Evolutionary conservation across 768 basidiomycete species (phyloP).

Genomic region (Xerocomus potaroensis): DNA sequence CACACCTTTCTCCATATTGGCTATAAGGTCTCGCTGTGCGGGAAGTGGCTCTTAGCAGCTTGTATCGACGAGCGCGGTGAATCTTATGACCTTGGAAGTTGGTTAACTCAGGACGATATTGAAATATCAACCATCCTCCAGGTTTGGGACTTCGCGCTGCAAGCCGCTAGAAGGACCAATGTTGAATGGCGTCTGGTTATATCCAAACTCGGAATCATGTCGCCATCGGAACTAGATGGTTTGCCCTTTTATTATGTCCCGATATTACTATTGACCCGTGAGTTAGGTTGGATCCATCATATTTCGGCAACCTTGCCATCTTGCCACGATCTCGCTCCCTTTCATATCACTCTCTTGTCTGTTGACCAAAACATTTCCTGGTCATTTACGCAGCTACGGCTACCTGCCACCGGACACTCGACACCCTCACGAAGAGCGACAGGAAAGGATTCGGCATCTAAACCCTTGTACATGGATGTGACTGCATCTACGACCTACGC

Average conservation of each 20-base stretch:
- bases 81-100: constrained; percentile 62
- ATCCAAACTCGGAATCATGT: constrained; percentile 62
- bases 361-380: constrained; percentile 59
- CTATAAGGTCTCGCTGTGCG: constrained; percentile 60
- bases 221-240: constrained; percentile 62
- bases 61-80: constrained; percentile 80
- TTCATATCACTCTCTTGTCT: constrained; percentile 59
- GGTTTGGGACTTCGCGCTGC: constrained; percentile 67
- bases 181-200: constrained; percentile 81
- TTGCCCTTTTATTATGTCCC: constrained; percentile 21
- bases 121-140: constrained; percentile 49
- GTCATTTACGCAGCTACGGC: constrained; percentile 44
- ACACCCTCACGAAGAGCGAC: constrained; percentile 26
- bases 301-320: constrained; percentile 39
- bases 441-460: constrained; percentile 29
- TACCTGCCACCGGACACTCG: constrained; percentile 17
- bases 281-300: constrained; percentile 62
- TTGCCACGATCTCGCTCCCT: constrained; percentile 41
- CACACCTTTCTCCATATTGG: constrained; percentile 73
- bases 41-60: constrained; percentile 74
- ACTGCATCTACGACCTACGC: constrained; percentile 45
- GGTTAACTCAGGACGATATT: constrained; percentile 51
- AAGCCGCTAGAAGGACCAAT: constrained; percentile 59
- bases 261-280: constrained; percentile 4
- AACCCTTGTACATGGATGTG: constrained; percentile 31